A percentile compares a stretch with the other conserved stretches of the same genome.
Conservation (phyloP, 192 early-diverging fungal genomes). For the Coemansia sp. region DNA sequence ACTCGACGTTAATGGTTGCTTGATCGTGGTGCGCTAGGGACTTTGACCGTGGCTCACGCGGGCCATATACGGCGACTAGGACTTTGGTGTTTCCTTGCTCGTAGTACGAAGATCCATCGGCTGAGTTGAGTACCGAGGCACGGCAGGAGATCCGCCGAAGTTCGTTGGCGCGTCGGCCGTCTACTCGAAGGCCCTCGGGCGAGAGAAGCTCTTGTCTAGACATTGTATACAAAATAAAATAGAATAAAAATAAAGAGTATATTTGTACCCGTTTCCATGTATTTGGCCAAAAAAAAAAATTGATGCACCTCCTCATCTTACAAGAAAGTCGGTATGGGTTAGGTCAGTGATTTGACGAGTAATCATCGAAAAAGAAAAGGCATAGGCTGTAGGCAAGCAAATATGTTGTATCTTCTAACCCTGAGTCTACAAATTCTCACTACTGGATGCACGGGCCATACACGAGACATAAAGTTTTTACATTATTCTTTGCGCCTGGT, state of each 20-base stretch:
- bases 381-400: too few species aligned
- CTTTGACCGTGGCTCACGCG: slow-evolving; percentile 73
- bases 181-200: slow-evolving; percentile 82
- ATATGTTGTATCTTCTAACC: too few species aligned
- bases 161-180: slow-evolving; percentile 90
- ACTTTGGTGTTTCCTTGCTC: slow-evolving; percentile 97
- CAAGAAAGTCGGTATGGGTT: background rate
- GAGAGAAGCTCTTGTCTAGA: slow-evolving; percentile 56
- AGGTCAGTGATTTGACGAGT: background rate
- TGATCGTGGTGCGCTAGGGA: slow-evolving; percentile 66
- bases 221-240: slow-evolving; percentile 15
- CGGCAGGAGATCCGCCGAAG: slow-evolving; percentile 81
- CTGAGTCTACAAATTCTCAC: too few species aligned
- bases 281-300: background rate
- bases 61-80: slow-evolving; percentile 91
- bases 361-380: too few species aligned
- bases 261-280: background rate
- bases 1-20: slow-evolving; percentile 85
- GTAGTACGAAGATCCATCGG: slow-evolving; percentile 93
- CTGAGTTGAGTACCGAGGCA: slow-evolving; percentile 75
- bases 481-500: too few species aligned
- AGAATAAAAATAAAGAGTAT: background rate
- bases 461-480: too few species aligned
- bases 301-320: background rate
- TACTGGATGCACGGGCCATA: too few species aligned